These are phyloP conservation scores for Setaria viridis DNA, from an alignment of 202 grass and related monocot species.

Conservation along the genomic window DNA sequence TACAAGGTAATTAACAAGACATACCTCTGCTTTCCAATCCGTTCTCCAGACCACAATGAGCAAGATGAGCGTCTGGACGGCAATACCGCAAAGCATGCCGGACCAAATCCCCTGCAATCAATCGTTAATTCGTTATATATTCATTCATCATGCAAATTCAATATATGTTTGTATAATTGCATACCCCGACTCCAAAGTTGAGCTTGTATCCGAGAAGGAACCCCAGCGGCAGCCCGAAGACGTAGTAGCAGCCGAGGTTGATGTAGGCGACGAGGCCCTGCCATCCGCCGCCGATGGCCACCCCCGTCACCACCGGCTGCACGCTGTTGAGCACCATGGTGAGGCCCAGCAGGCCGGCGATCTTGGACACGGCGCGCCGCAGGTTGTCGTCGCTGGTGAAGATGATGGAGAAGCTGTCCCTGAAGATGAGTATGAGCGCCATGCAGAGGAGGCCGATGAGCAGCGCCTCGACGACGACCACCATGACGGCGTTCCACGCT, in stretches of 20 bases:
- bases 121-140: no score
- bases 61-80: slow-evolving; percentile 69
- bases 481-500: slow-evolving; percentile 56
- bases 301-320: slow-evolving; percentile 79
- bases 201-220: slow-evolving; percentile 71
- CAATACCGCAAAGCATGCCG: slow-evolving; percentile 71
- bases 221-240: slow-evolving; percentile 74
- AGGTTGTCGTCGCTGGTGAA: slow-evolving; percentile 56
- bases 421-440: slow-evolving; percentile 53
- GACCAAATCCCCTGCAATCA: slow-evolving; percentile 68
- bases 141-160: no score
- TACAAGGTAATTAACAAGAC: no score
- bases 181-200: slow-evolving; percentile 72
- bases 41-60: slow-evolving; percentile 74
- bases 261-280: slow-evolving; percentile 93
- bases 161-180: no score
- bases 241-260: slow-evolving; percentile 88
- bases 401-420: slow-evolving; percentile 47
- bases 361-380: slow-evolving; percentile 41
- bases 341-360: slow-evolving; percentile 52
- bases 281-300: slow-evolving; percentile 85
- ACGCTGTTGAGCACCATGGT: slow-evolving; percentile 70
- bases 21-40: slow-evolving; percentile 61
- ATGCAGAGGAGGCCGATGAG: slow-evolving; percentile 57
- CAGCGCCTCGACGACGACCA: slow-evolving; percentile 56